Base-by-base conservation (phyloP, 129 eudicot species). In the Escallonia herrerae region DNA sequence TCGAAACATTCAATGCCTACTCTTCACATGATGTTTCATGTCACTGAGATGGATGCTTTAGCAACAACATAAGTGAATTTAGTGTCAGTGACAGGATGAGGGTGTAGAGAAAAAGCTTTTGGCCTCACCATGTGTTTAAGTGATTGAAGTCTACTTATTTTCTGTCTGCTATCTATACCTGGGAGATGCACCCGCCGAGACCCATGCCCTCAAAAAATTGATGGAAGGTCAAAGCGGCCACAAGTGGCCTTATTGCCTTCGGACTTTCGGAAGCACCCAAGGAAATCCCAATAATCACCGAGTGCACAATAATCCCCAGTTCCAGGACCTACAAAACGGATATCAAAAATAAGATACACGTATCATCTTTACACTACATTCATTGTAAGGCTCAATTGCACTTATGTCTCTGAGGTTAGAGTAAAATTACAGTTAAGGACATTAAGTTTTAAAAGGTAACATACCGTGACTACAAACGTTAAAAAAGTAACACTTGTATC, bases 221-320 rank as follows among this genome's bases (percentile, higher is more conserved):
- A 22, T 22, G 33, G 33, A 22, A 22, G 33, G 33, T 22, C 33
- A 22, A 22, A 22, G 73, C 78, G 7, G 58, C 66, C 9, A 74
- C 10, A 2, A 74, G 73, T 5, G 78, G 72, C 49, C 47, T 58
- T 54, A 74, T 60, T 3, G 78, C 59, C 8, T 56, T 43, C 3
- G 59, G 61, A 47, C 69, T 74, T 4, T 67, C 8, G 2, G 73
- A 74, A 52, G 70, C 72, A 15, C 79, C 79, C 45, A 74, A 50
- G 66, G 33, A 22, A 22, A 22, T 22, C 0, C 33, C 33, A 22
- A 22, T 22, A 22, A 22, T 22, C 33, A 22, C 60, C 5, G 78
- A 74, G 58, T 74, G 78, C 7, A 62, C 62, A 12, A 74, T 47
- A 10, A 74, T 74, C 3, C 78, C 78, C 56, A 74, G 15, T 37